Percentiles rank a stretch among this genome's conserved stretches.
Evolutionary conservation across 495 filamentous ascomycete genomes (phyloP).

Genomic region (Daldinia loculata): DNA sequence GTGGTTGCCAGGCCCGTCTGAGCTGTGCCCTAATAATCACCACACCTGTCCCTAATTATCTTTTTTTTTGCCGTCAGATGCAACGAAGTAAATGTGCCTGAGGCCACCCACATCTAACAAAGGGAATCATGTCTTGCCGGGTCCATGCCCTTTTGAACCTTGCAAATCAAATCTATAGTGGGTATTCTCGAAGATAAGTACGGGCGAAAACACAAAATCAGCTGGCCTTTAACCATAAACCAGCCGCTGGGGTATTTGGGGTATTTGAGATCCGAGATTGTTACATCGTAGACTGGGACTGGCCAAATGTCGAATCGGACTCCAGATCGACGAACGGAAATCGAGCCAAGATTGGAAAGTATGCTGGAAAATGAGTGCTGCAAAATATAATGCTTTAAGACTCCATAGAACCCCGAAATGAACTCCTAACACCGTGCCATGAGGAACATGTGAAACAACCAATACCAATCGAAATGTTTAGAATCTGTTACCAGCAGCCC

Average conservation of each 20-base stretch:
- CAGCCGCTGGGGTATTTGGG: constrained; percentile 45
- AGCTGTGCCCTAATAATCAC: constrained; percentile 19
- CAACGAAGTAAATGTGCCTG: constrained; percentile 21
- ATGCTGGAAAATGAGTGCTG: constrained; percentile 39
- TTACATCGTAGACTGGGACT: constrained; percentile 42
- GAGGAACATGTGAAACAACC: constrained; percentile 43
- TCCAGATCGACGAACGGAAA: constrained; percentile 45
- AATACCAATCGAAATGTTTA: constrained; percentile 43
- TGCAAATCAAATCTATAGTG: constrained; percentile 51
- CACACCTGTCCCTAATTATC: constrained; percentile 18
- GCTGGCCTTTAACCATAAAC: constrained; percentile 37
- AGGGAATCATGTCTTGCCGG: constrained; percentile 45
- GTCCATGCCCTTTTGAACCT: constrained; percentile 40
- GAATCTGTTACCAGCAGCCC: constrained; percentile 69
- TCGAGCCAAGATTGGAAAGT: constrained; percentile 44
- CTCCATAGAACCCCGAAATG: constrained; percentile 36
- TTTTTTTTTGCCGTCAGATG: constrained; percentile 27
- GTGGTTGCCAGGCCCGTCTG: constrained; percentile 12
- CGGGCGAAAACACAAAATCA: constrained; percentile 43
- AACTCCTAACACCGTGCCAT: constrained; percentile 43
- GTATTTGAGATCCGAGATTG: constrained; percentile 48
- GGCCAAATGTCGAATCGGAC: constrained; percentile 39
- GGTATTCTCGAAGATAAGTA: constrained; percentile 52
- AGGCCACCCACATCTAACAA: constrained; percentile 43
- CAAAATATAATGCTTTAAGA: constrained; percentile 42